phyloP scores from a whole-genome alignment of 2,329 filamentous ascomycete genomes.

The Talaromyces funiculosus region DNA sequence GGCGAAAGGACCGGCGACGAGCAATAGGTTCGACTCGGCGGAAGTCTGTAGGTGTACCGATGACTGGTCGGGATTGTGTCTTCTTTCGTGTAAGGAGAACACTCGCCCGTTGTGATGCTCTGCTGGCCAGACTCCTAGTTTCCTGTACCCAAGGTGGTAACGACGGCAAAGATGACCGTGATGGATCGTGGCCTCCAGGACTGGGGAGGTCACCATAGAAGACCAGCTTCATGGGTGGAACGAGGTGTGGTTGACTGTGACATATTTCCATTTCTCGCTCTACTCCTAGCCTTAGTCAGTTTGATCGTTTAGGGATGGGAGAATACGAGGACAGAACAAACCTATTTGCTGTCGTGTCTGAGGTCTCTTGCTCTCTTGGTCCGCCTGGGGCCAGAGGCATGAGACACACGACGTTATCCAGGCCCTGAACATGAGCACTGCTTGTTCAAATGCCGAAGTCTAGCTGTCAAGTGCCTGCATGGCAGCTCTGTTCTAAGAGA shows the following conservation, averaged over 20 bases:
- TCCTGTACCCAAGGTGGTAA: slow-evolving; percentile 38
- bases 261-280: slow-evolving; percentile 42
- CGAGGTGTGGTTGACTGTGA: slow-evolving; percentile 42
- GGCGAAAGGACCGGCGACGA: slow-evolving; percentile 27
- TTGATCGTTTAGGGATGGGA: neutral
- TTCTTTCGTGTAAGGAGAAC: slow-evolving; percentile 29
- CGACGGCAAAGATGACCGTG: slow-evolving; percentile 24
- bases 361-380: slow-evolving; percentile 22
- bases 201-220: slow-evolving; percentile 38
- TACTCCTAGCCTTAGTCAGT: slow-evolving; percentile 24
- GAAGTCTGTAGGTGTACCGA: slow-evolving; percentile 41
- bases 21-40: slow-evolving; percentile 28
- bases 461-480: slow-evolving; percentile 18
- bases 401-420: slow-evolving; percentile 37
- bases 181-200: slow-evolving; percentile 24
- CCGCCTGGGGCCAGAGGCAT: slow-evolving; percentile 27
- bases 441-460: slow-evolving; percentile 22
- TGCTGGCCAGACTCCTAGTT: slow-evolving; percentile 32
- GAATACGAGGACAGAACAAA: slow-evolving; percentile 15
- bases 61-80: slow-evolving; percentile 28
- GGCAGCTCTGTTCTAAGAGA: slow-evolving; percentile 8
- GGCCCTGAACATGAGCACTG: slow-evolving; percentile 34
- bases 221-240: slow-evolving; percentile 42
- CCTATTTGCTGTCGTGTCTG: slow-evolving; percentile 19
- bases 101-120: slow-evolving; percentile 38